These are phyloP conservation scores for Cinnamomum chago DNA, from an alignment of 164 flowering plant species.

Conservation along the genomic window DNA sequence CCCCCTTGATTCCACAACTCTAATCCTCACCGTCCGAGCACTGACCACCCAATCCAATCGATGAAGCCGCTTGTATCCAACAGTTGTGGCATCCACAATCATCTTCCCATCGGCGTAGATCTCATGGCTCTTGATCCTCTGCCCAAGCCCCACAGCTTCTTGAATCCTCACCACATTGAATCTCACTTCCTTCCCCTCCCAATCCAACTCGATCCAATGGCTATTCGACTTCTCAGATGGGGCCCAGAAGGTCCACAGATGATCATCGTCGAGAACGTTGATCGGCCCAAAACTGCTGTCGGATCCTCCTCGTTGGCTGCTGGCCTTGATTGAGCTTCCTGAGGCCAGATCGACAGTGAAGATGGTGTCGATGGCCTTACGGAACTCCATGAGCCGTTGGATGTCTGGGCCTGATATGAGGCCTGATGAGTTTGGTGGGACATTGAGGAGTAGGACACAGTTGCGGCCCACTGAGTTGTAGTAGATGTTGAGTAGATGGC, in stretches of 20 bases:
- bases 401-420: conserved; percentile 62
- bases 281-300: conserved; percentile 48
- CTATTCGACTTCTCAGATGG: conserved; percentile 37
- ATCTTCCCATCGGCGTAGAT: conserved; percentile 57
- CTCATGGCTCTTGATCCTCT: conserved; percentile 63
- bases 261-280: conserved; percentile 62
- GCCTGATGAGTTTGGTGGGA: conserved; percentile 83
- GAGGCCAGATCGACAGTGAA: conserved; percentile 56
- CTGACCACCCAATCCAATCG: conserved; percentile 47
- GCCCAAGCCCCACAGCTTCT: conserved; percentile 91
- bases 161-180: conserved; percentile 89
- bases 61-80: conserved; percentile 91
- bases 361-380: conserved; percentile 49
- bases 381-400: conserved; percentile 47
- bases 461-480: conserved; percentile 89
- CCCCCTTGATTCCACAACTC: conserved; percentile 41
- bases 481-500: conserved; percentile 62
- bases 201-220: conserved; percentile 69
- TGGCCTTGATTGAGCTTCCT: conserved; percentile 38
- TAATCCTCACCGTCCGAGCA: conserved; percentile 46
- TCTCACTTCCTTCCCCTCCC: conserved; percentile 24
- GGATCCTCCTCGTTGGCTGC: conserved; percentile 76
- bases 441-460: conserved; percentile 73
- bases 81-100: conserved; percentile 51
- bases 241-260: conserved; percentile 89